Percentiles rank a stretch among this genome's conserved stretches.
Evolutionary conservation across 139 green algal genomes (phyloP).

Genomic region (Volvox reticuliferus): DNA sequence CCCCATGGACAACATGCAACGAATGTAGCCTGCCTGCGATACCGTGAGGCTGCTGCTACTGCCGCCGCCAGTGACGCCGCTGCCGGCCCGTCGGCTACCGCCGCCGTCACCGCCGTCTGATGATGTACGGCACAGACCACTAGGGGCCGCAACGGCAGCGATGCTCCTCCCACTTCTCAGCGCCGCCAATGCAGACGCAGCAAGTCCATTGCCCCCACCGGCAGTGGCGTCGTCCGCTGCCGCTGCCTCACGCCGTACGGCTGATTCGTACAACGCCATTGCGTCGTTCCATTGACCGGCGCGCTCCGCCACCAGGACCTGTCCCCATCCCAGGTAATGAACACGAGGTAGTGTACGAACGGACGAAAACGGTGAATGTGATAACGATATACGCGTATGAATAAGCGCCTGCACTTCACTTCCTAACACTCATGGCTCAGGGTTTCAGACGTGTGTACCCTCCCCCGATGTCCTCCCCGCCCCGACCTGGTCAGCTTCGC

Average conservation of each 20-base stretch:
- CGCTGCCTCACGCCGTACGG: conserved; percentile 5
- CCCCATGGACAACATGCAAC: conserved; percentile 58
- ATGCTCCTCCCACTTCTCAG: neutral
- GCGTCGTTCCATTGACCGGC: conserved; percentile 91
- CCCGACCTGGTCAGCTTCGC: conserved; percentile 39
- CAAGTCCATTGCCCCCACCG: neutral
- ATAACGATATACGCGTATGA: neutral
- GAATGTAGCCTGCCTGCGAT: conserved; percentile 70
- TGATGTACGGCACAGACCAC: neutral
- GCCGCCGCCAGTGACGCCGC: neutral
- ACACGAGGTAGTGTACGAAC: neutral
- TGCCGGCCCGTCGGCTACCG: neutral
- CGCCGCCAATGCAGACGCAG: neutral
- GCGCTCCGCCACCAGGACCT: conserved; percentile 89
- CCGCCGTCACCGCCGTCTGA: neutral
- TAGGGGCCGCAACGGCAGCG: no score
- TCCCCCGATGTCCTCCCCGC: no score
- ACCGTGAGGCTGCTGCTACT: neutral
- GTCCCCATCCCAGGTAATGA: neutral
- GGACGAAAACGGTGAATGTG: neutral
- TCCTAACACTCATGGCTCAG: no score
- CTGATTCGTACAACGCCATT: conserved; percentile 84
- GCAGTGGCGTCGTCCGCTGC: neutral
- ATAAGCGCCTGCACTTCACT: no score
- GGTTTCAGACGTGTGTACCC: no score